phyloP scores from a whole-genome alignment of 768 basidiomycete genomes.

The Pleurotus djamor region DNA sequence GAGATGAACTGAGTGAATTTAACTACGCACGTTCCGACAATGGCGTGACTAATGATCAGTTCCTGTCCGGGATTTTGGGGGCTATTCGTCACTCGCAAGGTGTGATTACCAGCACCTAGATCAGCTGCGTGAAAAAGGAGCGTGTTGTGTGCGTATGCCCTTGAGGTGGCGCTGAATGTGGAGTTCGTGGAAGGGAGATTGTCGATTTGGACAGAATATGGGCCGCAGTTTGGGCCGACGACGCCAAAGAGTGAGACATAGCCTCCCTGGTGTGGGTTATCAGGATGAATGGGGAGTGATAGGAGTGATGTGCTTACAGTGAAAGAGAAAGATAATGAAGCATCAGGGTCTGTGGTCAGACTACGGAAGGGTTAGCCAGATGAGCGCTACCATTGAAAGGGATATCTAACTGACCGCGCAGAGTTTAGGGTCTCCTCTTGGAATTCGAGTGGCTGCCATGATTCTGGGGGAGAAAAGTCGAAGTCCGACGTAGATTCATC shows the following conservation, averaged over 20 bases:
- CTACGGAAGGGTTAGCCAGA: neutral
- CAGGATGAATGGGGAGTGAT: neutral
- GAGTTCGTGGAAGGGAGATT: conserved; percentile 12
- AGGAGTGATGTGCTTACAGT: conserved; percentile 13
- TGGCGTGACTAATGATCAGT: conserved; percentile 27
- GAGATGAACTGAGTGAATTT: neutral
- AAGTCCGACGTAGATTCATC: neutral
- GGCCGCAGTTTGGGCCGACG: conserved; percentile 26
- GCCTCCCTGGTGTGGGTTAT: conserved; percentile 16
- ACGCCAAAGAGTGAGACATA: conserved; percentile 37
- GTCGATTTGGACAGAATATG: conserved; percentile 29
- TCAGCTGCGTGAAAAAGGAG: conserved; percentile 26
- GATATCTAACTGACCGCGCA: neutral
- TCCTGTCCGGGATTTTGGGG: conserved; percentile 15
- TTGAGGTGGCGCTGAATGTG: conserved; percentile 13
- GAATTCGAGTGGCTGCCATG: neutral
- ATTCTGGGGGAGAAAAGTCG: neutral
- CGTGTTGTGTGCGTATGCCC: conserved; percentile 19
- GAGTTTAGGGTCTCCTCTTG: conserved; percentile 2
- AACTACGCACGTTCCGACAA: conserved; percentile 8
- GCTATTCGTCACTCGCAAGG: conserved; percentile 26
- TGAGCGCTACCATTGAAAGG: neutral
- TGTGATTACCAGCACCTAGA: conserved; percentile 25
- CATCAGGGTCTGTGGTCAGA: conserved; percentile 7
- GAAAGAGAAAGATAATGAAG: conserved; percentile 21